These are phyloP conservation scores for Pichia sp. DNA, from an alignment of 1,139 yeast species.

Conservation along the genomic window DNA sequence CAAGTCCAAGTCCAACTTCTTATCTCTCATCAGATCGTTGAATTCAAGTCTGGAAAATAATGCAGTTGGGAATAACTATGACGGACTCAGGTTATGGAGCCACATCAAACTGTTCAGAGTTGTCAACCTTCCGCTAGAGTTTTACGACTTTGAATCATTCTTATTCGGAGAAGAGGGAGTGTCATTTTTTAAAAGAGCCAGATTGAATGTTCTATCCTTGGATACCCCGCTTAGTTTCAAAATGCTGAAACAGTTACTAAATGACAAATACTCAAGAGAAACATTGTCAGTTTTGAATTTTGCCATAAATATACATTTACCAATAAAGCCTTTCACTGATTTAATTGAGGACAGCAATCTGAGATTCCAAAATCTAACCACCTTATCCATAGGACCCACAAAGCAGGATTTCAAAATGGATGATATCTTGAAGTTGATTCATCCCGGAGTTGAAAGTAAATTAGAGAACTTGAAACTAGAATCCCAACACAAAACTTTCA, in stretches of 20 bases:
- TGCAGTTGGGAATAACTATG: not conserved
- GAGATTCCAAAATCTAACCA: conserved; percentile 13
- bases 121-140: conserved; percentile 24
- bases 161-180: conserved; percentile 4
- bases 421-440: conserved; percentile 8
- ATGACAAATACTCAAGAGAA: conserved; percentile 10
- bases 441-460: not conserved
- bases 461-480: conserved; percentile 9
- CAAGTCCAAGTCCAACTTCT: conserved; percentile 21
- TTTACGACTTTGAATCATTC: conserved; percentile 26
- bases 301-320: conserved; percentile 8
- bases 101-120: conserved; percentile 16
- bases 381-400: conserved; percentile 19
- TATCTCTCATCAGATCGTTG: conserved; percentile 12
- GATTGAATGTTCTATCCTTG: conserved; percentile 13
- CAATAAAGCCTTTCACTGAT: conserved; percentile 1
- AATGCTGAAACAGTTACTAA: conserved; percentile 10
- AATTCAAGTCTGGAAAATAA: not conserved
- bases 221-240: conserved; percentile 16
- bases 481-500: conserved; percentile 9
- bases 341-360: not conserved
- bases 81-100: conserved; percentile 1
- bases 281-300: conserved; percentile 8
- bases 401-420: conserved; percentile 13
- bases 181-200: conserved; percentile 7